Base-by-base conservation (phyloP, 2,329 filamentous ascomycete genomes). In the Nemania bipapillata region DNA sequence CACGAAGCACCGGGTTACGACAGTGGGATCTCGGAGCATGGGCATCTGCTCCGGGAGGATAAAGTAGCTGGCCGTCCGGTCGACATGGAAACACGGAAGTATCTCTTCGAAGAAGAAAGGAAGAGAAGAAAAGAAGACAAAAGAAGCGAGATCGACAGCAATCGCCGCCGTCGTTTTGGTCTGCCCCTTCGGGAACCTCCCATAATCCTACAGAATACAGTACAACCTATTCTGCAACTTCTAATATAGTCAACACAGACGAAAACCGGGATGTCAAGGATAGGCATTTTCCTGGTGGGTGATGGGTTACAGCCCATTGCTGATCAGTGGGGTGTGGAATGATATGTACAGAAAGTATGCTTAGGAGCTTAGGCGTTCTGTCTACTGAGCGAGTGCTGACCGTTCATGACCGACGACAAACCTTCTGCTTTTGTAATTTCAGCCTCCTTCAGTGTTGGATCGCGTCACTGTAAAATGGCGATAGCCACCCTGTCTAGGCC, bases 251-350 rank as follows among this genome's bases (percentile, higher is more conserved):
- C 32, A 20, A 45, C 35, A 35, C 54, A 26, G 52, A 30, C 42
- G 24, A 24, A 40, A 22, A 47, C 59, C 30, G 30, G 61, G 61
- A 40, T 53, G 9, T 12, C 8, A 6, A 63, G 61, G 40, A 30
- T n/a, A 40, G n/a, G n/a, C n/a, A n/a, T n/a, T n/a, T n/a, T n/a
- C n/a, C n/a, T 32, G 49, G 57, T 59, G 45, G 47, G 40, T 57
- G 35, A 30, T 40, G 56, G 30, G 54, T 62, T 63, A 56, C 53
- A 65, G 56, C 26, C 40, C 22, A n/a, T 22, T 49, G 62, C 47
- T 57, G 62, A 68, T 68, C 66, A 62, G 62, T 54, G 62, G 62
- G 28, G 61, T 40, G 49, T 47, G 49, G 32, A 49, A 42, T 40
- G 28, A 24, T n/a, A n/a, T n/a, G n/a, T n/a, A n/a, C n/a, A n/a